These are phyloP conservation scores for Suhomyces canberraensis DNA, from an alignment of 805 yeast species.

Conservation along the genomic window DNA sequence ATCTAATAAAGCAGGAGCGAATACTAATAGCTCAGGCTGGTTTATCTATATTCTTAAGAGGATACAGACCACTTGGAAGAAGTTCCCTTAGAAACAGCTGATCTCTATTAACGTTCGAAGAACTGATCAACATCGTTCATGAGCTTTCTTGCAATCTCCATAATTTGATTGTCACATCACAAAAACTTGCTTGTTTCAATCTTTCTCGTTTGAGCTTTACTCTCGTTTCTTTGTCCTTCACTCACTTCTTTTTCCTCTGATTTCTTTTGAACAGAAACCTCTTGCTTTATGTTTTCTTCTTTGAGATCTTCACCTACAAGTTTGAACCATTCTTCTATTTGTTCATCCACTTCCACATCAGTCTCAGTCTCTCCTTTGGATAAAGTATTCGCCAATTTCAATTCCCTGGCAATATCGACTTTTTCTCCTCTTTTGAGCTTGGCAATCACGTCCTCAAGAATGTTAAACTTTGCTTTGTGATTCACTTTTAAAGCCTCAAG, in stretches of 20 bases:
- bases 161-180: too few relatives aligned
- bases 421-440: conserved; percentile 31
- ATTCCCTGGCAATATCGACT: conserved; percentile 42
- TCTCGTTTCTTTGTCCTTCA: neutral
- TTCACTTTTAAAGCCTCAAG: conserved; percentile 40
- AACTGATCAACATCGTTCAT: too few relatives aligned
- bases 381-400: conserved; percentile 40
- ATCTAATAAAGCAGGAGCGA: too few relatives aligned
- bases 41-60: too few relatives aligned
- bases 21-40: too few relatives aligned
- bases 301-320: conserved; percentile 20
- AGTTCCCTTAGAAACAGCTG: too few relatives aligned
- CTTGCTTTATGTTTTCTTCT: too few relatives aligned
- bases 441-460: conserved; percentile 29
- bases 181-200: conserved; percentile 11
- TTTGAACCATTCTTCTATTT: conserved; percentile 33
- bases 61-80: too few relatives aligned
- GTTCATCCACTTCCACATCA: conserved; percentile 40
- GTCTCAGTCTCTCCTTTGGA: conserved; percentile 32
- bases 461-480: conserved; percentile 33
- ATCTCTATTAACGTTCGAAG: too few relatives aligned
- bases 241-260: too few relatives aligned
- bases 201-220: neutral
- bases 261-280: too few relatives aligned
- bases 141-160: too few relatives aligned